phyloP scores from a whole-genome alignment of 2,329 filamentous ascomycete genomes.

The Fusarium torulosum region DNA sequence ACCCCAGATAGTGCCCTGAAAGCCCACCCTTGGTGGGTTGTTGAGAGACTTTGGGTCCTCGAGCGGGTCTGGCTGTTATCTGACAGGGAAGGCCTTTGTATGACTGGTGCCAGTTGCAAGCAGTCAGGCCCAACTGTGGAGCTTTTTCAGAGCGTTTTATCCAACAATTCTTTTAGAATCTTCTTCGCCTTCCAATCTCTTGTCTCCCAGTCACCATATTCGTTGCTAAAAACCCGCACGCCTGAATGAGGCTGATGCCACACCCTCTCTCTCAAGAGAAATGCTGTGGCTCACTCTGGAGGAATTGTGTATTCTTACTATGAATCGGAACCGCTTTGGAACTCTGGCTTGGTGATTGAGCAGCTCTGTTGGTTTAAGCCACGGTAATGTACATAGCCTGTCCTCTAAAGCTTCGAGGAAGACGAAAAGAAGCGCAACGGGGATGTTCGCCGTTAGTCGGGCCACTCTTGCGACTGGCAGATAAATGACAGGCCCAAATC shows the following conservation, averaged over 20 bases:
- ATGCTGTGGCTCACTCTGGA: slow-evolving; percentile 10
- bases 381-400: slow-evolving; percentile 7
- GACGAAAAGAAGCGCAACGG: slow-evolving; percentile 32
- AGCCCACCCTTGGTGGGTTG: slow-evolving; percentile 39
- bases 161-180: slow-evolving; percentile 43
- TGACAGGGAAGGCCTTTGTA: slow-evolving; percentile 45
- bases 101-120: slow-evolving; percentile 47
- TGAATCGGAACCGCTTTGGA: not conserved
- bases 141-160: slow-evolving; percentile 38
- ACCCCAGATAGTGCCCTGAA: slow-evolving; percentile 46
- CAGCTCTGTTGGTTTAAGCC: not conserved
- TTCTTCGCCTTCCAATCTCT: slow-evolving; percentile 31
- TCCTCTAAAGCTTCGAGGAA: slow-evolving; percentile 26
- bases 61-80: slow-evolving; percentile 35
- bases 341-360: not conserved
- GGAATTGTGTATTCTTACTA: not conserved
- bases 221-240: slow-evolving; percentile 27
- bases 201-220: slow-evolving; percentile 38
- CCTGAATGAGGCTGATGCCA: slow-evolving; percentile 29
- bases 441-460: slow-evolving; percentile 26
- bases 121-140: slow-evolving; percentile 56
- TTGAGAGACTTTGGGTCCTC: slow-evolving; percentile 31
- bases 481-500: slow-evolving; percentile 24
- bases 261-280: slow-evolving; percentile 16
- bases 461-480: slow-evolving; percentile 20